phyloP scores from a whole-genome alignment of 75 land plant genomes.

The Cryptomeria japonica region DNA sequence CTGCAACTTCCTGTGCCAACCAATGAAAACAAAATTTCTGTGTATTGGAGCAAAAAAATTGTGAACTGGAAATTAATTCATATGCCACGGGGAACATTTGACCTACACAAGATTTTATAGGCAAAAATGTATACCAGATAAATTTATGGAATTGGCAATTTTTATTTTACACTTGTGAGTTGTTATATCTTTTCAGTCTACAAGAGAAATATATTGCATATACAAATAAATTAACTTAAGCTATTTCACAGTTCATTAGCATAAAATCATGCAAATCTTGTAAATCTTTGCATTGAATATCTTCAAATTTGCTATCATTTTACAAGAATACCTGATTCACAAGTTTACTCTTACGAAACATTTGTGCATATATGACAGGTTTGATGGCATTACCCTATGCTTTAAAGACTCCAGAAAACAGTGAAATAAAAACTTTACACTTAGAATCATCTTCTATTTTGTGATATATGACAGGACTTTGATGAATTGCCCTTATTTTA shows the following conservation, averaged over 20 bases:
- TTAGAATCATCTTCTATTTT: not conserved
- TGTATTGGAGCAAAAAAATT: not conserved
- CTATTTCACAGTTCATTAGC: too few species aligned
- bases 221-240: too few species aligned
- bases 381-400: too few species aligned
- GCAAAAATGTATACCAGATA: not conserved
- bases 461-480: not conserved
- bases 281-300: too few species aligned
- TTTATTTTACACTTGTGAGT: not conserved
- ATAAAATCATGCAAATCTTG: too few species aligned
- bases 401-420: not conserved
- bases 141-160: not conserved
- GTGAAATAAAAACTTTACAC: too few species aligned
- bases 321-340: too few species aligned
- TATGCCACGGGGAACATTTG: not conserved
- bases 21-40: not conserved
- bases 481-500: not conserved
- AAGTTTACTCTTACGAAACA: too few species aligned
- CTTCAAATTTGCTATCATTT: too few species aligned
- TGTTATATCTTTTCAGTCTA: not conserved
- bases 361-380: too few species aligned
- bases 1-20: not conserved
- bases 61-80: not conserved
- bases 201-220: not conserved
- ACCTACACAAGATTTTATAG: not conserved